Evolutionary conservation across 768 basidiomycete genomes (phyloP).

Genomic region (Scleroderma citrinum): DNA sequence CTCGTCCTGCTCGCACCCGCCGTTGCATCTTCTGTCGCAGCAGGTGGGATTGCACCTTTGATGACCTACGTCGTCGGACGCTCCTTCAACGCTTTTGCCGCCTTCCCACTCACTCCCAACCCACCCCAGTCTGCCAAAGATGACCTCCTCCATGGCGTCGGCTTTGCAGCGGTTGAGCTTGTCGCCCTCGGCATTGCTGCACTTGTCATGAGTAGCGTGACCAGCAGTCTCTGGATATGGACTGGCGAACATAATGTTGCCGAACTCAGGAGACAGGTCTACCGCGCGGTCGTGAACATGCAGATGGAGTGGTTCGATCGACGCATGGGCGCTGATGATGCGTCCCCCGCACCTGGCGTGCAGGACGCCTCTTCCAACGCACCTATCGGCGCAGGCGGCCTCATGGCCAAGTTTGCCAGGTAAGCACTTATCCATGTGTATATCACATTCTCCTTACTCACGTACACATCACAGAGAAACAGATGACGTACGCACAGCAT

Average conservation of each 20-base stretch:
- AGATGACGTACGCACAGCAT: conserved; percentile 84
- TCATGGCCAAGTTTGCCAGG: conserved; percentile 93
- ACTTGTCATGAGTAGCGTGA: conserved; percentile 66
- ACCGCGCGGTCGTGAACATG: conserved; percentile 56
- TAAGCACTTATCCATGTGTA: conserved; percentile 20
- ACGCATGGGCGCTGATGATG: conserved; percentile 56
- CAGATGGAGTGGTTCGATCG: conserved; percentile 91
- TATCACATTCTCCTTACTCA: background rate
- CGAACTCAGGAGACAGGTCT: conserved; percentile 62
- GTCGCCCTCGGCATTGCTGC: conserved; percentile 60
- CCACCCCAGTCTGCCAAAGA: conserved; percentile 41
- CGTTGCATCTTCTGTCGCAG: conserved; percentile 49
- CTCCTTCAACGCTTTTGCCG: conserved; percentile 67
- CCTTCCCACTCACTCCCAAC: conserved; percentile 41
- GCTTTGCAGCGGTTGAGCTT: conserved; percentile 58
- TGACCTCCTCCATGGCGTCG: conserved; percentile 49
- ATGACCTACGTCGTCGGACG: conserved; percentile 82
- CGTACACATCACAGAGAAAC: conserved; percentile 61
- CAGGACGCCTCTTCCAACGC: conserved; percentile 36
- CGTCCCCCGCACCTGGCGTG: conserved; percentile 23
- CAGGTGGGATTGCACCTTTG: conserved; percentile 74
- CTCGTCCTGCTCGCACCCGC: conserved; percentile 60
- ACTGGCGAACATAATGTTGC: conserved; percentile 77
- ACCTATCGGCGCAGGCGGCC: conserved; percentile 74
- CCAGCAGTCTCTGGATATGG: conserved; percentile 80